Conservation (phyloP, 768 basidiomycete species). For the Dendrothele bispora region DNA sequence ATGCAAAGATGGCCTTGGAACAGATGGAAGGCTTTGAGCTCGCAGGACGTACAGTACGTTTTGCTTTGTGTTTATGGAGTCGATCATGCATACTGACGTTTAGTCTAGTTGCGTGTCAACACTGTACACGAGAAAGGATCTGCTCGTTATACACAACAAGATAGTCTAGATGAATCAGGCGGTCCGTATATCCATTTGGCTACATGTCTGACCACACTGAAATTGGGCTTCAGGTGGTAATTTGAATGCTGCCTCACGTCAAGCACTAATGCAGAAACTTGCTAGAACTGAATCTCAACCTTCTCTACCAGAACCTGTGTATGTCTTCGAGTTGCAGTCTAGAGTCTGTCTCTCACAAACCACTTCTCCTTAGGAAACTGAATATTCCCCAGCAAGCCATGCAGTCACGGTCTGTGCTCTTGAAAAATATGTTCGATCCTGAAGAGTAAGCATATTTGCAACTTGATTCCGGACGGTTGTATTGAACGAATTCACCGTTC, state of each 20-base stretch:
- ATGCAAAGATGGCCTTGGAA: slow-evolving; percentile 95
- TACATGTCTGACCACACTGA: slow-evolving; percentile 14
- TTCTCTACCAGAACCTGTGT: slow-evolving; percentile 61
- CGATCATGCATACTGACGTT: slow-evolving; percentile 6
- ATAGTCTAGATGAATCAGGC: slow-evolving; percentile 86
- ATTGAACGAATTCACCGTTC: not conserved
- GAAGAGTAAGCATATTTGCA: slow-evolving; percentile 74
- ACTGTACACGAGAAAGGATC: slow-evolving; percentile 92
- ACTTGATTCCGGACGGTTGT: too few relatives aligned
- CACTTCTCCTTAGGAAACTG: slow-evolving; percentile 46
- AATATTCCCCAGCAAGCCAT: slow-evolving; percentile 75
- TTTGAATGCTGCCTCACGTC: slow-evolving; percentile 96
- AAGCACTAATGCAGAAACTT: slow-evolving; percentile 99
- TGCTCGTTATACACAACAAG: slow-evolving; percentile 70
- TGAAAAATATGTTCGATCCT: slow-evolving; percentile 98
- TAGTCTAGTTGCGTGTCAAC: slow-evolving; percentile 74
- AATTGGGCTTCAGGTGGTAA: slow-evolving; percentile 82
- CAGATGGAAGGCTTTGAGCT: slow-evolving; percentile 99
- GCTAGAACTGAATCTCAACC: slow-evolving; percentile 83
- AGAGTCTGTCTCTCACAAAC: slow-evolving; percentile 9
- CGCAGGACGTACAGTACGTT: slow-evolving; percentile 85
- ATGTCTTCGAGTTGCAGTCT: slow-evolving; percentile 26
- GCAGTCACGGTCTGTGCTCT: slow-evolving; percentile 85
- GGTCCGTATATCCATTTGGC: slow-evolving; percentile 42
- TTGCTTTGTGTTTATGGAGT: slow-evolving; percentile 12